These are phyloP conservation scores for Fistulifera pelliculosa DNA, from an alignment of 108 stramenopile genomes.

Conservation along the genomic window DNA sequence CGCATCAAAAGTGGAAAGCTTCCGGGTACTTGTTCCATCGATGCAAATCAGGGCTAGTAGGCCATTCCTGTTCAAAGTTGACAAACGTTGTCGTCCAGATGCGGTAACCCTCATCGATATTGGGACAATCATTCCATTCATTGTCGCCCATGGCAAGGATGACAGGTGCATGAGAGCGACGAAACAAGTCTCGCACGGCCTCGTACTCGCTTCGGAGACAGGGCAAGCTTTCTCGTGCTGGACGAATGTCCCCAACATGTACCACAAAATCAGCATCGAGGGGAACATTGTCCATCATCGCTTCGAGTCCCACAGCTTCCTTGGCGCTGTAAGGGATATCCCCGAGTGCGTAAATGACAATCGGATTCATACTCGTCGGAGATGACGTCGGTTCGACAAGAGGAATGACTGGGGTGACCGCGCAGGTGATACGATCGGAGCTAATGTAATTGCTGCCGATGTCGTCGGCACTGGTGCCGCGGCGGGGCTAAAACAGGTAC, in stretches of 20 bases:
- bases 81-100: slow-evolving; percentile 17
- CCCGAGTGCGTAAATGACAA: slow-evolving; percentile 20
- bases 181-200: slow-evolving; percentile 36
- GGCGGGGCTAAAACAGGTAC: no score
- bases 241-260: slow-evolving; percentile 64
- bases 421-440: no score
- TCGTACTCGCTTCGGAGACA: slow-evolving; percentile 43
- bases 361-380: background rate
- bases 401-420: no score
- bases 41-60: slow-evolving; percentile 5
- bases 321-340: slow-evolving; percentile 20
- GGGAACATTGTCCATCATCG: slow-evolving; percentile 19
- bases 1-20: slow-evolving; percentile 29
- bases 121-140: slow-evolving; percentile 47
- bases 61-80: slow-evolving; percentile 21
- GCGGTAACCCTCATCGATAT: slow-evolving; percentile 18
- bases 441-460: no score
- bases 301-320: slow-evolving; percentile 6
- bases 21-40: slow-evolving; percentile 12
- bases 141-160: slow-evolving; percentile 51
- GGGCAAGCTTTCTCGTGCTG: background rate
- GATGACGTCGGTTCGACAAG: background rate
- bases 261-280: slow-evolving; percentile 53
- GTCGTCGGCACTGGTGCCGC: no score
- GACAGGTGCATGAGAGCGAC: slow-evolving; percentile 42